Evolutionary conservation across 345 rosid genomes (phyloP).

Genomic region (Eutrema yunnanense): DNA sequence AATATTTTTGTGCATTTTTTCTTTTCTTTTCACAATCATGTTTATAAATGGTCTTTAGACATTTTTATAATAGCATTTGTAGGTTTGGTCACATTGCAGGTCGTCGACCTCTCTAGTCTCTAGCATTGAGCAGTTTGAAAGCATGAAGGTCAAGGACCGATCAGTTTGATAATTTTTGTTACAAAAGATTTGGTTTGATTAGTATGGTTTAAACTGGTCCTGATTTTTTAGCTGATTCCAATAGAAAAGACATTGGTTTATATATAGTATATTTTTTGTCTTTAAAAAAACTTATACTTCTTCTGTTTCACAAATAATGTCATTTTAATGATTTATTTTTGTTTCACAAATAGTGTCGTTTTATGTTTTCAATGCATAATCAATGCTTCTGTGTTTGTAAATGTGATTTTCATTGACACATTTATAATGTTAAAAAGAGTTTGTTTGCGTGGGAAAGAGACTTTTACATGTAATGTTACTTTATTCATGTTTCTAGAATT

Average conservation of each 20-base stretch:
- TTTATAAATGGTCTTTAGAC: neutral
- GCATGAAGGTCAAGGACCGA: neutral
- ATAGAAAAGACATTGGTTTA: neutral
- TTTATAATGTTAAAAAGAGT: neutral
- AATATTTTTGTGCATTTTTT: neutral
- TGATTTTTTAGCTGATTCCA: neutral
- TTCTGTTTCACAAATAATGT: no score
- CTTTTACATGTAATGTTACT: no score
- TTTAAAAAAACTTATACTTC: no score
- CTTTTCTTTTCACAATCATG: neutral
- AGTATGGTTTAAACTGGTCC: neutral
- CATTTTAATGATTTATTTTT: no score
- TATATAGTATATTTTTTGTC: neutral
- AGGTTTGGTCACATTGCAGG: neutral
- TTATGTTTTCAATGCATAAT: no score
- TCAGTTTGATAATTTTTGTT: neutral
- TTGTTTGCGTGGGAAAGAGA: conserved; percentile 16
- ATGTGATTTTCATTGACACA: conserved; percentile 13
- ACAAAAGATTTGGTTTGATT: neutral
- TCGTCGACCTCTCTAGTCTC: neutral
- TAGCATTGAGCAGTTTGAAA: neutral
- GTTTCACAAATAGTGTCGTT: no score
- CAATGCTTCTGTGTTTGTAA: no score
- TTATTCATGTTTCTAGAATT: no score
- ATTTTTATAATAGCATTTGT: neutral